Conservation (phyloP, 108 stramenopile species). For the Nitzschia sp. region DNA sequence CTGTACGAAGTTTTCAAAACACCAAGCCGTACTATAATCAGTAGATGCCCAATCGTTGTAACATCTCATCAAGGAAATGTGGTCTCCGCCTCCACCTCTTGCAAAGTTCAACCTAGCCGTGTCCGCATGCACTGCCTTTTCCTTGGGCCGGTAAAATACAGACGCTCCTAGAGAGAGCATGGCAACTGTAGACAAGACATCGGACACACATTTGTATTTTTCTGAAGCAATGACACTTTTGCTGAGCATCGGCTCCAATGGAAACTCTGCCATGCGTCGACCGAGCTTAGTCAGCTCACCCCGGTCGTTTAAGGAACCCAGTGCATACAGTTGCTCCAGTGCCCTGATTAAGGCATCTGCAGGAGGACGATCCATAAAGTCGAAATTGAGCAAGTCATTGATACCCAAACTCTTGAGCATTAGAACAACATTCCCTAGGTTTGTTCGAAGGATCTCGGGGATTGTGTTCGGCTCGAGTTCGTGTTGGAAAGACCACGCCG, state of each 20-base stretch:
- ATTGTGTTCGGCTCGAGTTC: constrained; percentile 97
- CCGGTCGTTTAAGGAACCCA: constrained; percentile 97
- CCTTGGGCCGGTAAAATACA: constrained; percentile 97
- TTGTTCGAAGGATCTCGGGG: constrained; percentile 97
- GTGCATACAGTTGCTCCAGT: constrained; percentile 96
- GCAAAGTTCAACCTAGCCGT: constrained; percentile 97
- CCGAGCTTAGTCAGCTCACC: constrained; percentile 99
- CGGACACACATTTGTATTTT: constrained; percentile 90
- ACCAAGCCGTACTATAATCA: constrained; percentile 95
- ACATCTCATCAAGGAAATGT: constrained; percentile 85
- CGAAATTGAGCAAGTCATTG: constrained; percentile 96
- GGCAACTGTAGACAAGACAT: constrained; percentile 90
- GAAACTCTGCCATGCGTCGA: constrained; percentile 98
- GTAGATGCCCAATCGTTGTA: constrained; percentile 94
- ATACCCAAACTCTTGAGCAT: constrained; percentile 98
- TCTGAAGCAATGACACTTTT: constrained; percentile 94
- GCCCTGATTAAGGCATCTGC: constrained; percentile 94
- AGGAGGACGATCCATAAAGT: constrained; percentile 98
- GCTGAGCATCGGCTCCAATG: constrained; percentile 96
- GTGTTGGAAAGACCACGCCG: constrained; percentile 95
- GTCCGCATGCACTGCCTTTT: constrained; percentile 97
- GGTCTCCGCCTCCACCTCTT: constrained; percentile 96
- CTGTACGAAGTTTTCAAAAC: constrained; percentile 98
- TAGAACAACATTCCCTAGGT: constrained; percentile 98
- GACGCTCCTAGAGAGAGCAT: constrained; percentile 94